Base-by-base conservation (phyloP, 768 basidiomycete species). In the Hygrocybe coccinea region DNA sequence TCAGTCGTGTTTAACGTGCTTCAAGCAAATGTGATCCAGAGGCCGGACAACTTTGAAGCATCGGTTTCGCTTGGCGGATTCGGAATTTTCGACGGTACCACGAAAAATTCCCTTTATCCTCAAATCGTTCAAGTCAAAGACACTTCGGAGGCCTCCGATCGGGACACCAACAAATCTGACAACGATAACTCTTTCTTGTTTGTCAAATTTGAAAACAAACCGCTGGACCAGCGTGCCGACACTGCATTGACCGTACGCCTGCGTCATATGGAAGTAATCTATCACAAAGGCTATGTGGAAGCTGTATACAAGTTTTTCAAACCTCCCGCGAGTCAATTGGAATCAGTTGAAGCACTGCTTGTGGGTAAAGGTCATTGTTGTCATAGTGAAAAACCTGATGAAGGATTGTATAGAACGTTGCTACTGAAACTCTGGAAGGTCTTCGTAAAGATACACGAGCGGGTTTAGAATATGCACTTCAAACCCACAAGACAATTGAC, bases 181-280 rank as follows among this genome's bases (percentile, higher is more conserved):
- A 61, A 67, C 46, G 70, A 71, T 14, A 80, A 81, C 7, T 79
- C 83, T 2, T 97, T 99, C 76, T 92, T 99, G 71, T 90, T 83
- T 62, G 74, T 95, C 63, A 91, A 90, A 66, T 89, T 94, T 61
- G 97, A 98, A 72, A 86, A 85, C 56, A 93, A 89, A 60, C 97
- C 95, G 8, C 74, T 97, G 38, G 92, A 97, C 67, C 85, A 87
- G 51, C 83, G 91, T 43, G 93, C 97, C 22, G 95, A 98, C 67
- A 95, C 80, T 63, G 91, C 89, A 1, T 74, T 99, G 52, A 89
- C 88, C 11, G 81, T 95, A 46, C 86, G 85, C 55, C 89, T 97
- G 89, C 83, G 91, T 10, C 89, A 95, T 63, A 89, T 95, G 85
- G 95, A 98, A 71, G 87, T 99, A 59, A 89, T 99, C 39, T 99